These are phyloP conservation scores for Gorgonomyces haynaldii DNA, from an alignment of 192 early-diverging fungal genomes.

Conservation along the genomic window DNA sequence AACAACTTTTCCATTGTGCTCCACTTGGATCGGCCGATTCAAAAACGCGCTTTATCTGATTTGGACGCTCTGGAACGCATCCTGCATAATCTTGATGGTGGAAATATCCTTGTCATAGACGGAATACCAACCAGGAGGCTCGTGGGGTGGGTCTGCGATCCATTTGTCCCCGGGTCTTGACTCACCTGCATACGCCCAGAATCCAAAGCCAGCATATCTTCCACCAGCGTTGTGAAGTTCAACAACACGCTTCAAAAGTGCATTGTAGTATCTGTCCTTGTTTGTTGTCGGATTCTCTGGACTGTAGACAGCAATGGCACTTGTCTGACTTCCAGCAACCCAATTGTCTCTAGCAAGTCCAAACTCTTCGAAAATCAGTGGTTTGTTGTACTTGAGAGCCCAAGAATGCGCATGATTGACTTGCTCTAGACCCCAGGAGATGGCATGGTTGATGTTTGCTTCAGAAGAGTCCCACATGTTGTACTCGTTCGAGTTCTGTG, in stretches of 20 bases:
- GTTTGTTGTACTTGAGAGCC: slow-evolving; percentile 25
- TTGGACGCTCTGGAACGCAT: no score
- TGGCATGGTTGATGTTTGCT: slow-evolving; percentile 28
- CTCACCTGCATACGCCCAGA: not conserved
- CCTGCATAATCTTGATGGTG: not conserved
- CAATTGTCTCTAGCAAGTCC: slow-evolving; percentile 7
- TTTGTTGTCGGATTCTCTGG: not conserved
- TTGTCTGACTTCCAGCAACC: slow-evolving; percentile 1
- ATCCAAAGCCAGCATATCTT: not conserved
- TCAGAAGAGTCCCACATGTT: slow-evolving; percentile 25
- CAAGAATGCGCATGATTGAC: not conserved
- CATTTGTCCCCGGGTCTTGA: not conserved
- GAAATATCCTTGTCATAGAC: not conserved
- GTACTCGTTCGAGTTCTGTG: slow-evolving; percentile 15
- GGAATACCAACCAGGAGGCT: not conserved
- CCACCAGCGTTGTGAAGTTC: not conserved
- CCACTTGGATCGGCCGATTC: no score
- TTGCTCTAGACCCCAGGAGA: slow-evolving; percentile 31
- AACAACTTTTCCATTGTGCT: no score
- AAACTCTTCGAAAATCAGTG: slow-evolving; percentile 39
- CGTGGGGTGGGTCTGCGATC: not conserved
- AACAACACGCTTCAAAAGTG: not conserved
- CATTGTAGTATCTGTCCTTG: not conserved
- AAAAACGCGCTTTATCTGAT: no score
- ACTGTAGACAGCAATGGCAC: no score